A percentile compares a stretch with the other conserved stretches of the same genome.
Evolutionary conservation across 164 flowering plant genomes (phyloP).

Genomic region (Aristolochia contorta): DNA sequence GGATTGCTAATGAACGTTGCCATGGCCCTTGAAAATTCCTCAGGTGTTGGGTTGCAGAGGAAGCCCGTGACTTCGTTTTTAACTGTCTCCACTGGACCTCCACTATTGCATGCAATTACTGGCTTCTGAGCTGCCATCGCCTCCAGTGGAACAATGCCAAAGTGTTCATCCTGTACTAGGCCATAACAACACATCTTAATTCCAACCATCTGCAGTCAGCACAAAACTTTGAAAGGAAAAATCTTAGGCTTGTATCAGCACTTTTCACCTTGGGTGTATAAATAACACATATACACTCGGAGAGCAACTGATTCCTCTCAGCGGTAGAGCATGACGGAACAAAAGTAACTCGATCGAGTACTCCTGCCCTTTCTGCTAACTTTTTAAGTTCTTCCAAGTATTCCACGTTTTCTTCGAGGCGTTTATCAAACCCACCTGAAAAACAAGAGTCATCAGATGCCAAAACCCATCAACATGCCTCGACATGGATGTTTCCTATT

Average conservation of each 20-base stretch:
- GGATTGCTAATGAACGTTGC: conserved; percentile 50
- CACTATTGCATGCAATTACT: conserved; percentile 93
- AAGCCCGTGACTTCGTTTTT: conserved; percentile 69
- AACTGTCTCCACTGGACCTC: conserved; percentile 86
- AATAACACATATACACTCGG: conserved; percentile 73
- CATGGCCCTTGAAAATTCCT: conserved; percentile 65
- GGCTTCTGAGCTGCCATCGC: conserved; percentile 97
- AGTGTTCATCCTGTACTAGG: conserved; percentile 74
- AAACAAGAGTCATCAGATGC: conserved; percentile 1
- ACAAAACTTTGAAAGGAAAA: not conserved
- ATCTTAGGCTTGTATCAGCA: not conserved
- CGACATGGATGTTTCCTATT: too few relatives aligned
- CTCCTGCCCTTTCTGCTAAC: conserved; percentile 66
- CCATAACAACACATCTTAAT: not conserved
- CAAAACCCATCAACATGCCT: too few relatives aligned
- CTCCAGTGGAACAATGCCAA: conserved; percentile 92
- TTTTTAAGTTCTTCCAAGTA: conserved; percentile 76
- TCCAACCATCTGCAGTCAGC: too few relatives aligned
- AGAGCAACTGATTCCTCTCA: conserved; percentile 73
- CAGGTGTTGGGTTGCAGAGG: conserved; percentile 68
- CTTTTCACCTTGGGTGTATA: conserved; percentile 78
- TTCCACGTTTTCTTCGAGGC: conserved; percentile 79
- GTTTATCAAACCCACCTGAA: conserved; percentile 88
- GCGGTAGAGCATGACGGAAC: conserved; percentile 86
- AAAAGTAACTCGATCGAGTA: conserved; percentile 50